Evolutionary conservation across 495 filamentous ascomycete genomes (phyloP).

Genomic region (Aspergillus cristatus): DNA sequence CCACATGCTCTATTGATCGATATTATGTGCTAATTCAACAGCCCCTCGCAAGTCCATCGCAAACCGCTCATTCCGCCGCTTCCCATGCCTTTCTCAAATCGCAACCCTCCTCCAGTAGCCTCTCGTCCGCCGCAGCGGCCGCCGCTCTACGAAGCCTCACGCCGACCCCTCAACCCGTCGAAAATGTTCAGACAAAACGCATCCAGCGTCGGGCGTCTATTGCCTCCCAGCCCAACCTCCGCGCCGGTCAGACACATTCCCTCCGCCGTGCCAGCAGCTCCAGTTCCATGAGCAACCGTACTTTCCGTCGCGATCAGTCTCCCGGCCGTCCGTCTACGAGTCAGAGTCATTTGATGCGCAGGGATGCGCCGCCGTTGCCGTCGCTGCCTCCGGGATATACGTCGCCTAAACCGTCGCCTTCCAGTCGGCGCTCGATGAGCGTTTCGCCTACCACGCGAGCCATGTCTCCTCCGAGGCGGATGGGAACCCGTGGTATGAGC

Average conservation of each 20-base stretch:
- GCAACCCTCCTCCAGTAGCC: constrained; percentile 50
- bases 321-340: constrained; percentile 44
- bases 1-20: constrained; percentile 12
- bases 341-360: constrained; percentile 18
- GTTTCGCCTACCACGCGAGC: constrained; percentile 44
- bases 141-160: constrained; percentile 71
- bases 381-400: constrained; percentile 48
- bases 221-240: constrained; percentile 48
- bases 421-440: constrained; percentile 41
- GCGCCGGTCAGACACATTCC: constrained; percentile 28
- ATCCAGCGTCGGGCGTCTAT: constrained; percentile 58
- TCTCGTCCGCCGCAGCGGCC: constrained; percentile 78
- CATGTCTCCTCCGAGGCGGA: constrained; percentile 31
- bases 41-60: constrained; percentile 54
- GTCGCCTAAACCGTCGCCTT: constrained; percentile 7
- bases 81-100: constrained; percentile 68
- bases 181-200: constrained; percentile 78
- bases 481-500: constrained; percentile 32
- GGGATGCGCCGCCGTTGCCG: constrained; percentile 64
- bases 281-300: constrained; percentile 76
- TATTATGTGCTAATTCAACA: constrained; percentile 20
- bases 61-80: constrained; percentile 65
- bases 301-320: constrained; percentile 68
- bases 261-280: constrained; percentile 59
- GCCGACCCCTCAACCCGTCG: constrained; percentile 65